Evolutionary conservation across 805 yeast genomes (phyloP), one percentile per base, ranked within the genome.

Genomic region (Candida patagonica): DNA sequence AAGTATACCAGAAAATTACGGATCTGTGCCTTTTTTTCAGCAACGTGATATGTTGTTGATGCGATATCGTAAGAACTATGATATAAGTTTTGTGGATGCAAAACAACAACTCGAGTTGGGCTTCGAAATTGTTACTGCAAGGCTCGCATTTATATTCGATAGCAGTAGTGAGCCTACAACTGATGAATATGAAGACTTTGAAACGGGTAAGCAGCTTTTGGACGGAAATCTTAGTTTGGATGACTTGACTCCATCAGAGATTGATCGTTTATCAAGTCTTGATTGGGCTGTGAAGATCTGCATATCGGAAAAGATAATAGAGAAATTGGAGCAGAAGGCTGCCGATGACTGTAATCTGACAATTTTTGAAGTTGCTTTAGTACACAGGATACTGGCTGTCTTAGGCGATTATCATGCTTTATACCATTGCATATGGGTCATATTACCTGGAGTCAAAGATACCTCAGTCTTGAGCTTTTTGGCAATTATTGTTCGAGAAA

Each of bases 351-450:
- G 34, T 24, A 16, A 22, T 12, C 42, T 42, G 6, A 24, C 26
- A 9, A 24, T 42, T 5, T 30, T 37, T 9, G 49, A 50, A 21
- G 38, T 46, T 54, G 63, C 80, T 17, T 49, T 65, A 8, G 66
- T 82, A 6, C 60, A 82, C 41, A 70, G 72, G 44, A 76, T 78
- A 41, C 56, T 83, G 27, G 83, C 80, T 2, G 70, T 72, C 1
- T 47, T 72, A 24, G 67, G 69, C 42, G 69, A 63, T 37, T 35
- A 44, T 19, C 44, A 48, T 26, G 47, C 52, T 12, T 37, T 52
- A 4, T 52, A 52, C 21, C 49, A 47, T 21, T 40, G 46, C 8
- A 55, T 65, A 17, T 66, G 62, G 59, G 70, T 72, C 47, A 68
- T 68, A 42, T 80, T 78, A 47, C 71, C 76, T 29, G 71, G 71